Conservation (phyloP, 2,329 filamentous ascomycete genomes). For the Myrmaecium sp. region DNA sequence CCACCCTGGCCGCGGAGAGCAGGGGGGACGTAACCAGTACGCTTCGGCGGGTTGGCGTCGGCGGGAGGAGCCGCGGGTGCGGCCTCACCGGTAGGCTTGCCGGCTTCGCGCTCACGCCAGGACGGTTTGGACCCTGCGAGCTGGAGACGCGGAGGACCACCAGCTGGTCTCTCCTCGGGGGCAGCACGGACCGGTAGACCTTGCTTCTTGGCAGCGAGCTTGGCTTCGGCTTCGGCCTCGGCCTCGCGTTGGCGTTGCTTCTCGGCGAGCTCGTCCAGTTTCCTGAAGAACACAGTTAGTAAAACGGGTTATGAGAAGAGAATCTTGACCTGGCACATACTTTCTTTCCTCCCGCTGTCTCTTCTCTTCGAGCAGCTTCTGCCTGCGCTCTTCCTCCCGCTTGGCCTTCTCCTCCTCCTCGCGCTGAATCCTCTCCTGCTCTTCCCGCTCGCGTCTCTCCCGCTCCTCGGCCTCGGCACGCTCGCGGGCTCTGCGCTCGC, state of each 20-base stretch:
- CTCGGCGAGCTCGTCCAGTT: conserved; percentile 43
- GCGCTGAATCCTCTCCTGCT: conserved; percentile 61
- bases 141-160: conserved; percentile 43
- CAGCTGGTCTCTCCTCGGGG: conserved; percentile 28
- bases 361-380: conserved; percentile 56
- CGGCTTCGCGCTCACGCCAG: conserved; percentile 59
- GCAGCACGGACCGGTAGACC: conserved; percentile 27
- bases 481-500: conserved; percentile 68
- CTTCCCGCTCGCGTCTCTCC: conserved; percentile 61
- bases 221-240: conserved; percentile 68
- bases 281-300: conserved; percentile 30
- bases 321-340: too few relatives aligned
- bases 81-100: conserved; percentile 20
- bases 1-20: conserved; percentile 21
- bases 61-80: conserved; percentile 18
- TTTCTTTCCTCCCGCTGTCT: conserved; percentile 39
- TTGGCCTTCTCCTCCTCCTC: conserved; percentile 77
- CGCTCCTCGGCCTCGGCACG: conserved; percentile 71
- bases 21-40: conserved; percentile 29
- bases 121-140: conserved; percentile 46
- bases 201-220: conserved; percentile 45
- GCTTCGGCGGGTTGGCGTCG: conserved; percentile 19
- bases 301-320: conserved; percentile 3
- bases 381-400: conserved; percentile 64
- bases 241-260: conserved; percentile 70